Percentiles rank a stretch among this genome's conserved stretches.
Conservation (phyloP, 2,329 filamentous ascomycete genomes). For the Fusarium fujikuroi region DNA sequence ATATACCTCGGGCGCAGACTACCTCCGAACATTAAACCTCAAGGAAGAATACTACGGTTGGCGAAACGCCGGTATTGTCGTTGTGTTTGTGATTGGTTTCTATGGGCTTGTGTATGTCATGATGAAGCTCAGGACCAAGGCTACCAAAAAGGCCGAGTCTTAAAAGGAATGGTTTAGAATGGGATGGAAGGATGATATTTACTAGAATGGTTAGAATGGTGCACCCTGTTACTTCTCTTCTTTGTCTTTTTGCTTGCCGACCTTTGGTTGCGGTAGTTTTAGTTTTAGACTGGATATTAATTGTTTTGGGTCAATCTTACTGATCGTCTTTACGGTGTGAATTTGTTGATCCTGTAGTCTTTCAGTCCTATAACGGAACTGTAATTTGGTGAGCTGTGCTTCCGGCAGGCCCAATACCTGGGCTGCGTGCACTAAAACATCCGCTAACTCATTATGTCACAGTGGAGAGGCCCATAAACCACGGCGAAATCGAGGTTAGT, state of each 20-base stretch:
- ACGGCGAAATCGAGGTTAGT: fast-evolving
- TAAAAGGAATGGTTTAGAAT: not conserved
- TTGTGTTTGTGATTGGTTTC: slow-evolving; percentile 64
- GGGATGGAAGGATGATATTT: not conserved
- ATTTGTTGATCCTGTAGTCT: not conserved
- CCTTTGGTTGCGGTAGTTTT: not conserved
- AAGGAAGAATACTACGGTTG: slow-evolving; percentile 71
- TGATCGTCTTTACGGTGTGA: not conserved
- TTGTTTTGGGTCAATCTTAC: not conserved
- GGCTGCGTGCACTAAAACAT: fast-evolving
- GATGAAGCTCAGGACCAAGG: slow-evolving; percentile 61
- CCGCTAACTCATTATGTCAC: not conserved
- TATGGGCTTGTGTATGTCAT: slow-evolving; percentile 60
- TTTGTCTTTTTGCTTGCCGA: not conserved
- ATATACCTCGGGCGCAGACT: slow-evolving; percentile 67
- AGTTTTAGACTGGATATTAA: not conserved
- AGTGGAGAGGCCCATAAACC: not conserved
- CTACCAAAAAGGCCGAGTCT: slow-evolving; percentile 58
- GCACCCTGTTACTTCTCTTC: not conserved
- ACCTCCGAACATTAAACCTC: slow-evolving; percentile 68
- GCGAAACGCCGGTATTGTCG: slow-evolving; percentile 71
- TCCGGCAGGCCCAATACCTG: too few relatives aligned
- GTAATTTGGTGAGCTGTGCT: not conserved
- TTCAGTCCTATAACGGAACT: not conserved
- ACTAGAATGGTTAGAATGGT: not conserved